Evolutionary conservation across 2,329 filamentous ascomycete species (phyloP).

Genomic region (Pseudocercospora crystallina): DNA sequence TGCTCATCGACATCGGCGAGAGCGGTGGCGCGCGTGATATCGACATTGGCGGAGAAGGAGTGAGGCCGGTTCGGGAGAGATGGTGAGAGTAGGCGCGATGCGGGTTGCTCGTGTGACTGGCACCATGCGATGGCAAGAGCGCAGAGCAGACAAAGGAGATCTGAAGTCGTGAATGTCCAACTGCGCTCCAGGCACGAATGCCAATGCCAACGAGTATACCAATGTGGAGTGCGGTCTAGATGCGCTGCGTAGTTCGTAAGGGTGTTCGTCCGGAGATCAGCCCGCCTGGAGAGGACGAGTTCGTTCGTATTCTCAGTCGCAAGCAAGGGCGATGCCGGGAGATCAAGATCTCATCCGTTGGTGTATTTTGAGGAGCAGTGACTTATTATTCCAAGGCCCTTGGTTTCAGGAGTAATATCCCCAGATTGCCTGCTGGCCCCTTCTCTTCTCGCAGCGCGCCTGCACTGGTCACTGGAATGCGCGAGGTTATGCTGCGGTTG

Average conservation of each 20-base stretch:
- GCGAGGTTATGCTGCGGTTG: too few relatives aligned
- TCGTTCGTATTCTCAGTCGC: neutral
- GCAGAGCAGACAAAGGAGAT: too few relatives aligned
- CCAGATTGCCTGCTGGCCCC: neutral
- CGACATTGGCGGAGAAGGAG: conserved; percentile 1
- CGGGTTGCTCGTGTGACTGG: too few relatives aligned
- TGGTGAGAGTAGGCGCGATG: neutral
- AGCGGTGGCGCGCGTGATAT: conserved; percentile 36
- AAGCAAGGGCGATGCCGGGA: conserved; percentile 6
- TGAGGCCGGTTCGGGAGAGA: neutral
- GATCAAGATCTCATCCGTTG: conserved; percentile 4
- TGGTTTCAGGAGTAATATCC: conserved; percentile 8
- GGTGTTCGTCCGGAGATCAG: conserved; percentile 19
- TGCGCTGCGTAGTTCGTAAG: neutral
- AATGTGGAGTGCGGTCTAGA: too few relatives aligned
- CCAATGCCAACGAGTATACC: too few relatives aligned
- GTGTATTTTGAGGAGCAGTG: too few relatives aligned
- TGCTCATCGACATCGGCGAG: conserved; percentile 77
- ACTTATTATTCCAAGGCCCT: conserved; percentile 1
- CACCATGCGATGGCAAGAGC: too few relatives aligned
- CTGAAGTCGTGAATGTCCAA: too few relatives aligned
- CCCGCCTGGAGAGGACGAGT: conserved; percentile 8
- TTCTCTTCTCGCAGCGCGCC: too few relatives aligned
- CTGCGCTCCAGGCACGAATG: too few relatives aligned
- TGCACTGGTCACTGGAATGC: neutral